Evolutionary conservation across 495 filamentous ascomycete genomes (phyloP).

Genomic region (Annulohypoxylon maeteangense): DNA sequence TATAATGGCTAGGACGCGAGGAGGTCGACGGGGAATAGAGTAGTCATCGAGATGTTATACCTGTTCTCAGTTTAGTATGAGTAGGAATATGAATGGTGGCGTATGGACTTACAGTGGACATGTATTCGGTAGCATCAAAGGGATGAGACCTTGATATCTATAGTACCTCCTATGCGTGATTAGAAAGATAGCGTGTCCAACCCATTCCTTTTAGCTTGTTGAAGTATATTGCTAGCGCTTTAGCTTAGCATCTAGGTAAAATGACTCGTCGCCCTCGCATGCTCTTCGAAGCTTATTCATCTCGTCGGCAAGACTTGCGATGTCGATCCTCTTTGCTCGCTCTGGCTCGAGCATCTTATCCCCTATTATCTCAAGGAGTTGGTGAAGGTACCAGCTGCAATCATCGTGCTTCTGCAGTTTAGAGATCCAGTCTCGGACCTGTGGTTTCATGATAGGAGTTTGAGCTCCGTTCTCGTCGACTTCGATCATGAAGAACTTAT

Average conservation of each 20-base stretch:
- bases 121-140: not conserved
- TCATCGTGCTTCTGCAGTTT: conserved; percentile 14
- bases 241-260: conserved; percentile 20
- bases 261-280: conserved; percentile 11
- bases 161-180: not conserved
- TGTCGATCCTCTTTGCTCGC: conserved; percentile 7
- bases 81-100: not conserved
- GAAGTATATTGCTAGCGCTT: not conserved
- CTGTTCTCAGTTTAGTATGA: not conserved
- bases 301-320: not conserved
- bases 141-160: not conserved
- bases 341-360: conserved; percentile 35
- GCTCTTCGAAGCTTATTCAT: conserved; percentile 13
- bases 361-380: conserved; percentile 35
- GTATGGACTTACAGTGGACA: not conserved
- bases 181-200: not conserved
- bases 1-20: conserved; percentile 5
- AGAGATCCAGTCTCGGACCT: conserved; percentile 16
- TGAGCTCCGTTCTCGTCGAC: not conserved
- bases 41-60: not conserved
- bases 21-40: not conserved
- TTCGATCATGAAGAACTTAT: conserved; percentile 31
- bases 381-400: conserved; percentile 28
- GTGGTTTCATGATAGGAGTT: conserved; percentile 18
- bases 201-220: not conserved